Evolutionary conservation across 768 basidiomycete genomes (phyloP).

Genomic region (Hebeloma cylindrosporum): DNA sequence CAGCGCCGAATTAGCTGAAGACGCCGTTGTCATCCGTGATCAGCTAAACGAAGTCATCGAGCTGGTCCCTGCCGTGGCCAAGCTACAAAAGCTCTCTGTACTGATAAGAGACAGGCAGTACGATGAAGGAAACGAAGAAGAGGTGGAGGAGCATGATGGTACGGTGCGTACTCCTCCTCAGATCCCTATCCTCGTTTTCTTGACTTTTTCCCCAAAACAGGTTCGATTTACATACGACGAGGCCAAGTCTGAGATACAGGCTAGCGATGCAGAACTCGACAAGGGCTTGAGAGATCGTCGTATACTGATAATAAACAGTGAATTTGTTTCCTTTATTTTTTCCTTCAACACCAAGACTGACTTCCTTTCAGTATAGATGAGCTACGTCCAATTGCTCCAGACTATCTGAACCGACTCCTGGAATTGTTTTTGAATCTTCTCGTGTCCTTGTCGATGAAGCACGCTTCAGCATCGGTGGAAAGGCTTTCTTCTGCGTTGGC

Average conservation of each 20-base stretch:
- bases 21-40: slow-evolving; percentile 70
- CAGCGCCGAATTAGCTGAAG: slow-evolving; percentile 30
- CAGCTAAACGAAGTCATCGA: slow-evolving; percentile 85
- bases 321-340: slow-evolving; percentile 6
- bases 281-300: slow-evolving; percentile 64
- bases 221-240: slow-evolving; percentile 56
- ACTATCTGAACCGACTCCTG: slow-evolving; percentile 68
- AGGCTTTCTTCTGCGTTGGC: slow-evolving; percentile 60
- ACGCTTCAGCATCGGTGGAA: slow-evolving; percentile 54
- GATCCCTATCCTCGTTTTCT: not conserved
- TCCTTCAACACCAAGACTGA: not conserved
- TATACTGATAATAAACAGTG: slow-evolving; percentile 74
- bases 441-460: slow-evolving; percentile 57
- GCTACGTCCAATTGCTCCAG: slow-evolving; percentile 70
- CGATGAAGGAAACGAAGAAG: slow-evolving; percentile 69
- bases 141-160: slow-evolving; percentile 47
- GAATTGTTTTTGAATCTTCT: slow-evolving; percentile 74
- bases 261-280: slow-evolving; percentile 75
- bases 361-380: slow-evolving; percentile 42
- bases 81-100: slow-evolving; percentile 60
- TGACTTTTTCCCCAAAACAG: slow-evolving; percentile 18
- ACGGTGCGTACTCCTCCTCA: slow-evolving; percentile 6
- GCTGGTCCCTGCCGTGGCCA: slow-evolving; percentile 73
- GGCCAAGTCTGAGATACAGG: slow-evolving; percentile 68
- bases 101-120: slow-evolving; percentile 69